Evolutionary conservation across 2,329 filamentous ascomycete species (phyloP).

Genomic region (Alternaria novae-zelandiae): DNA sequence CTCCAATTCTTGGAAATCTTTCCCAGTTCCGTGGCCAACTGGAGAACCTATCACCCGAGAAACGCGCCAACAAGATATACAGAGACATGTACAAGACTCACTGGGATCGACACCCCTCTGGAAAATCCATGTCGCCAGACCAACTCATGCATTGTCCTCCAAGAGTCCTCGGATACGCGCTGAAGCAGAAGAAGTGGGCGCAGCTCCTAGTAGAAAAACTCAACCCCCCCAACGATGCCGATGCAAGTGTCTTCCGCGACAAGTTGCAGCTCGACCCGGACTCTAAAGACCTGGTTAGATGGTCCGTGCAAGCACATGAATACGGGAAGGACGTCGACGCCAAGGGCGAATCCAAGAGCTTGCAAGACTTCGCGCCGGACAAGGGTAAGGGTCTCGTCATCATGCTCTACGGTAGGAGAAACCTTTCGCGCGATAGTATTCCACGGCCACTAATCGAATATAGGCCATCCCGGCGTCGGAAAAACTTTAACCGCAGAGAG

Average conservation of each 20-base stretch:
- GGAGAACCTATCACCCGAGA: not conserved
- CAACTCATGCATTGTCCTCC: not conserved
- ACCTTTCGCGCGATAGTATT: rapidly evolving
- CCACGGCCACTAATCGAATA: not conserved
- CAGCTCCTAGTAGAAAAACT: not conserved
- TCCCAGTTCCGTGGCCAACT: not conserved
- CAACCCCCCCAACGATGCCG: not conserved
- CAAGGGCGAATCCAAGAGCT: not conserved
- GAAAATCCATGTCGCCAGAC: rapidly evolving
- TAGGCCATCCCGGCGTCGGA: not conserved
- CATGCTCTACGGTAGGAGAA: not conserved
- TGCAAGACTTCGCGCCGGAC: not conserved
- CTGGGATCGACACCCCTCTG: not conserved
- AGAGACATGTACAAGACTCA: not conserved
- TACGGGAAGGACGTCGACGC: not conserved
- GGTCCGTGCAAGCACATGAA: not conserved
- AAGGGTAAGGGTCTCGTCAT: not conserved
- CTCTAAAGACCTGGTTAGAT: not conserved
- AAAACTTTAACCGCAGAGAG: not conserved
- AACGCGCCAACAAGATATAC: not conserved
- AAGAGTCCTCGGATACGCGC: not conserved
- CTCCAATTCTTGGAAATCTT: not conserved
- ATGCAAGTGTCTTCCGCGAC: not conserved
- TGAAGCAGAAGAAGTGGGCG: not conserved
- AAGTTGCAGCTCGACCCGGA: not conserved